A percentile compares a stretch with the other conserved stretches of the same genome.
Evolutionary conservation across 2,329 filamentous ascomycete genomes (phyloP).

Genomic region (Monosporascus sp.): DNA sequence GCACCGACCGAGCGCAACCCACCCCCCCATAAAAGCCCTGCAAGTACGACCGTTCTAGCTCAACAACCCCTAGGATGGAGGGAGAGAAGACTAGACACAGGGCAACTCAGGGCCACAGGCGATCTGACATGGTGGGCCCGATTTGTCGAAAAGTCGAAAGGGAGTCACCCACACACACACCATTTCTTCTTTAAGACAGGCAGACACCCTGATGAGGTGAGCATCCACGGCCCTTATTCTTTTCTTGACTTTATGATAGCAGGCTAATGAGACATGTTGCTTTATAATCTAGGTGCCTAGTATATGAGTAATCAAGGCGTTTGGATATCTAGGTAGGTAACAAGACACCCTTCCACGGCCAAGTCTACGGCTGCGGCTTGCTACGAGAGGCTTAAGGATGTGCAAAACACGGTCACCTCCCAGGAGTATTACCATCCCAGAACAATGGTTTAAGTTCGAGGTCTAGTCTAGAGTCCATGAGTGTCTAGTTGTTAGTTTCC

Average conservation of each 20-base stretch:
- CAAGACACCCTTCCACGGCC: no score
- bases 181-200: background rate
- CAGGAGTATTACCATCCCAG: background rate
- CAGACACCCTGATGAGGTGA: background rate
- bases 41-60: background rate
- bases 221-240: background rate
- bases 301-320: no score
- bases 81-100: background rate
- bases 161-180: background rate
- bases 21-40: conserved; percentile 4
- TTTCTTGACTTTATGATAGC: no score
- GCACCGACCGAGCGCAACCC: conserved; percentile 8
- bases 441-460: background rate
- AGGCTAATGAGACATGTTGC: no score
- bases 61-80: background rate
- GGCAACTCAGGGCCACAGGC: background rate
- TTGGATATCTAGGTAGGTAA: no score
- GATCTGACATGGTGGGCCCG: background rate
- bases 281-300: no score
- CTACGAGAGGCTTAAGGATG: no score
- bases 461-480: background rate
- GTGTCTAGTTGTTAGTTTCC: background rate
- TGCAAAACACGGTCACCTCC: background rate
- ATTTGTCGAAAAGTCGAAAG: background rate
- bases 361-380: no score